Evolutionary conservation across 495 filamentous ascomycete genomes (phyloP), one percentile per base, ranked within the genome.

Genomic region (Penicillium paxilli): DNA sequence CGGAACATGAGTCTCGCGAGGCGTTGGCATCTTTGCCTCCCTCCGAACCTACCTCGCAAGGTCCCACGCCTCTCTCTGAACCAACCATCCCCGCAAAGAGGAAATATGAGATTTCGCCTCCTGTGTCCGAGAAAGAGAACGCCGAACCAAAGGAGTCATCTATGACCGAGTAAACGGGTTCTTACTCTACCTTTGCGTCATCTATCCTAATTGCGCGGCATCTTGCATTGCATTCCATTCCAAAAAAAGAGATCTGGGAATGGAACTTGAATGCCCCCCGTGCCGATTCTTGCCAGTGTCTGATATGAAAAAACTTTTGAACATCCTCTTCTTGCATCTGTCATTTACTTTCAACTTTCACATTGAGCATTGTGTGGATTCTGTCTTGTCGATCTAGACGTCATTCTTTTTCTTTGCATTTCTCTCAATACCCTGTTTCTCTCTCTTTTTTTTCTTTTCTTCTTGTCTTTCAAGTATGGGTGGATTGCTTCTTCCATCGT

Each of bases 1-100:
- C 72, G 1, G 70, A 69, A 32, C 46, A 55, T 2, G 63, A 63
- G 14, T 55, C 57, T 2, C 60, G 66, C 21, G 71, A 70, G 51
- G 59, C 52, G 17, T 44, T 65, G 25, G 51, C 70, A 14, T 49
- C 56, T 30, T 21, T 59, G 23, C 49, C 62, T 20, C 26, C 58
- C 25, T 58, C 64, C 14, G 52, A 63, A 47, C 38, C 68, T 24
- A 26, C 49, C 44, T 44, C 51, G 0, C 66, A 71, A 32, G 51
- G 51, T 4, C 49, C 52, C 2, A 57, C 58, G 0, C 66, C 58
- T 22, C 44, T 54, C 0, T 22, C 57, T 42, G 67, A 72, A 35
- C 52, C 49, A 20, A 53, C 62, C 17, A 54, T 65, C 8, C 56
- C 62, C 2, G 46, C 57, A 2, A 64, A 60, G 41, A 66, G 67